Percentiles rank a stretch among this genome's conserved stretches.
Conservation (phyloP, 257 asterid species). For the Nicotiana obtusifolia region DNA sequence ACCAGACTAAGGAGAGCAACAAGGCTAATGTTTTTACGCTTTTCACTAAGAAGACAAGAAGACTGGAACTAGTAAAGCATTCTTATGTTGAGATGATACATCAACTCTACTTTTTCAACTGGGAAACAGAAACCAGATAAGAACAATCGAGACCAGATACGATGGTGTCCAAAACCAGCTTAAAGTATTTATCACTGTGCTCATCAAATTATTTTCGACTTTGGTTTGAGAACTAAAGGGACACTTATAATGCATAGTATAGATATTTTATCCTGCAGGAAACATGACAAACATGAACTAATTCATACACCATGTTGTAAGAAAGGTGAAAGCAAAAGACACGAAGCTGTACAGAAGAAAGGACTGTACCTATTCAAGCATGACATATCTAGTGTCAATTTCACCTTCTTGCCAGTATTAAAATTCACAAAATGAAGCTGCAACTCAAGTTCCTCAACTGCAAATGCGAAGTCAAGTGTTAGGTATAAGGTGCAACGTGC, state of each 20-base stretch:
- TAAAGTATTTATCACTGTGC: neutral
- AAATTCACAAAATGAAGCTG: constrained; percentile 51
- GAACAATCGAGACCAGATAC: neutral
- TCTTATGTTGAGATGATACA: neutral
- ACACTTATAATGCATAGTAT: neutral
- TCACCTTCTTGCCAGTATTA: constrained; percentile 49
- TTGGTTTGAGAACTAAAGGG: neutral
- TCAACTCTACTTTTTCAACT: neutral
- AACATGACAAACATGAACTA: neutral
- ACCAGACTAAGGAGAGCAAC: neutral
- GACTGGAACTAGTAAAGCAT: neutral
- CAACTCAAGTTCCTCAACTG: constrained; percentile 68
- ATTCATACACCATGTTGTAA: neutral
- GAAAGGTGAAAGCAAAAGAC: constrained; percentile 5
- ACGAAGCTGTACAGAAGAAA: neutral
- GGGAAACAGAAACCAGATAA: neutral
- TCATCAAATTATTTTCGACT: neutral
- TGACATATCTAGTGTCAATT: constrained; percentile 61
- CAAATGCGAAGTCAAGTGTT: constrained; percentile 22
- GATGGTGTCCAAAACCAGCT: neutral
- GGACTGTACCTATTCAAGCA: constrained; percentile 67
- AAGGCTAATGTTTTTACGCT: neutral
- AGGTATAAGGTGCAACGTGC: neutral
- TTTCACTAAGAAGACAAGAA: neutral
- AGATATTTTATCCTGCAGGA: constrained; percentile 2